phyloP scores from a whole-genome alignment of 257 asterid species.

The Nicotiana paniculata region DNA sequence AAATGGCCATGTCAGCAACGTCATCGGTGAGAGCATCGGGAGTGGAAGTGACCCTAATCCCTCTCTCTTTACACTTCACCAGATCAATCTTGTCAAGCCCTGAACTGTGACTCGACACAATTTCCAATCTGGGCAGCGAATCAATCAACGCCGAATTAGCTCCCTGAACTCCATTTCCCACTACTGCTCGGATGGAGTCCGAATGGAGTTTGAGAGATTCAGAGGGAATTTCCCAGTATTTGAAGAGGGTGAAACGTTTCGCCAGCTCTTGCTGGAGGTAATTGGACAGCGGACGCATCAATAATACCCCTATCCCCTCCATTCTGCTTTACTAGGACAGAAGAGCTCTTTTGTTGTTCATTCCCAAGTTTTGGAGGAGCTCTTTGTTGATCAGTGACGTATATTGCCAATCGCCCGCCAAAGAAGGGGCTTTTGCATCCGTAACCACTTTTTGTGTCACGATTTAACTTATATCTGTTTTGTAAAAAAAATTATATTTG shows the following conservation, averaged over 20 bases:
- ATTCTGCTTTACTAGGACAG: conserved; percentile 11
- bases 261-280: conserved; percentile 43
- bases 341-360: background rate
- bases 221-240: conserved; percentile 38
- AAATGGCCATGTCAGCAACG: conserved; percentile 58
- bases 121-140: conserved; percentile 42
- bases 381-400: background rate
- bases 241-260: conserved; percentile 40
- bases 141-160: conserved; percentile 46
- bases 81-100: conserved; percentile 58
- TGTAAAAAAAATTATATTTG: too few relatives aligned
- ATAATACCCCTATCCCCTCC: conserved; percentile 40
- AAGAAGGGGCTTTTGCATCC: too few relatives aligned
- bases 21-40: conserved; percentile 49
- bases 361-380: too few relatives aligned
- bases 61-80: conserved; percentile 44
- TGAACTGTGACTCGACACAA: conserved; percentile 48
- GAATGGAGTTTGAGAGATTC: conserved; percentile 29
- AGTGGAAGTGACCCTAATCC: conserved; percentile 51
- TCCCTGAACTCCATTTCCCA: conserved; percentile 42
- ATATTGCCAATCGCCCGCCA: too few relatives aligned
- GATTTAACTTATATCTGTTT: too few relatives aligned
- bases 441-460: too few relatives aligned
- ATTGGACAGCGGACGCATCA: conserved; percentile 39
- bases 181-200: conserved; percentile 34